These are phyloP conservation scores for Neurospora sp. DNA, from an alignment of 2,329 filamentous ascomycete species.

Conservation along the genomic window DNA sequence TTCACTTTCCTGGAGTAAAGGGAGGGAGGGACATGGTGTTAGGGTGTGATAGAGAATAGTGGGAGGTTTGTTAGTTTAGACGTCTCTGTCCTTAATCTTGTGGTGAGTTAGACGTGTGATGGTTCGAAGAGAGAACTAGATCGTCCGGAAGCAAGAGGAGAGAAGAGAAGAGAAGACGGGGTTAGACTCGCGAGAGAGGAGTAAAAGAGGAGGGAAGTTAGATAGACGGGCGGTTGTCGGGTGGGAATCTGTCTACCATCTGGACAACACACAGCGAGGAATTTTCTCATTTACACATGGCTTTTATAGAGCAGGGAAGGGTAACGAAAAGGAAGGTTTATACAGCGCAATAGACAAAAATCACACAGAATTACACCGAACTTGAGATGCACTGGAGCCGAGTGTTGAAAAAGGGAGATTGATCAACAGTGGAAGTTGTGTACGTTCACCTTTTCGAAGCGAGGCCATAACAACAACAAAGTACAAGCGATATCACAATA, in stretches of 20 bases:
- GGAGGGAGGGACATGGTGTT: not conserved
- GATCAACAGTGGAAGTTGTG: not conserved
- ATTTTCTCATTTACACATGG: not conserved
- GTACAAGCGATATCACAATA: not conserved
- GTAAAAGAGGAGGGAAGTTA: not conserved
- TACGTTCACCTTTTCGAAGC: not conserved
- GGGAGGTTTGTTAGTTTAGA: not conserved
- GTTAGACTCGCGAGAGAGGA: not conserved
- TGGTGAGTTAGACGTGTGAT: not conserved
- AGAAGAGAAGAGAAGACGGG: not conserved
- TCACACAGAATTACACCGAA: not conserved
- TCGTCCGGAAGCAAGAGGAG: not conserved
- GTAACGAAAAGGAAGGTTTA: not conserved
- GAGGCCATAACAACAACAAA: too few species aligned
- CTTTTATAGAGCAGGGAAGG: not conserved
- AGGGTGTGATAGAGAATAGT: not conserved
- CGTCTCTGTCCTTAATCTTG: not conserved
- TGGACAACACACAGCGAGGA: not conserved
- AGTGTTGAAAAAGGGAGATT: too few species aligned
- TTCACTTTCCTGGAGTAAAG: conserved; percentile 83
- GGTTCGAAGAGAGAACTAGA: not conserved
- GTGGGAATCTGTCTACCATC: not conserved
- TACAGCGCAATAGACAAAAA: not conserved
- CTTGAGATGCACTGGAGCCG: not conserved
- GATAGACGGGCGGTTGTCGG: not conserved